Evolutionary conservation across 768 basidiomycete species (phyloP).

Genomic region (Piloderma croceum): DNA sequence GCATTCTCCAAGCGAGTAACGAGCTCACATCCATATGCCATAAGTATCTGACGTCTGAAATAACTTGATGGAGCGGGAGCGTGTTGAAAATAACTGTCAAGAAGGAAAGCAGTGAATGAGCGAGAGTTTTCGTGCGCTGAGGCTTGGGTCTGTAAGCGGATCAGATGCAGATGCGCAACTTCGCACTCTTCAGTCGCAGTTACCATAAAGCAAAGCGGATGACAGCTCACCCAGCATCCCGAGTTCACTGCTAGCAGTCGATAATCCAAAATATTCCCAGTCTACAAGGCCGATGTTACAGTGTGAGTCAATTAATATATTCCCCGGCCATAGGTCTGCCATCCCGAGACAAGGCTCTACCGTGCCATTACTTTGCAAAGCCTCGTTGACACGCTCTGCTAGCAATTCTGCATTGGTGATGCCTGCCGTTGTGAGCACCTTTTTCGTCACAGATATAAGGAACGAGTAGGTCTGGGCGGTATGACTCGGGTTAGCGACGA

Average conservation of each 20-base stretch:
- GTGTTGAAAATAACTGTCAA: conserved; percentile 10
- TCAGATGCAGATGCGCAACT: conserved; percentile 29
- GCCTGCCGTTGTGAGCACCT: conserved; percentile 4
- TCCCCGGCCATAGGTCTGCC: conserved; percentile 31
- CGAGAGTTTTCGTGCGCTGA: conserved; percentile 10
- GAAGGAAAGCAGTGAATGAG: conserved; percentile 16
- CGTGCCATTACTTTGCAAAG: conserved; percentile 9
- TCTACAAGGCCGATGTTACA: conserved; percentile 24
- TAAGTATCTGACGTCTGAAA: conserved; percentile 18
- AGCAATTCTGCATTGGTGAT: conserved; percentile 15
- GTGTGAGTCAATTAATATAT: conserved; percentile 21
- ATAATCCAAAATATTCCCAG: conserved; percentile 31
- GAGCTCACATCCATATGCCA: conserved; percentile 26
- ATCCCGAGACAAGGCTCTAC: conserved; percentile 22
- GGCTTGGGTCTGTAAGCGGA: conserved; percentile 13
- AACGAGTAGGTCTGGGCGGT: conserved; percentile 10
- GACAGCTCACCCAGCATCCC: conserved; percentile 29
- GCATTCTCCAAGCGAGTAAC: conserved; percentile 22
- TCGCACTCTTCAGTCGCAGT: background rate
- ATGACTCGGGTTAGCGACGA: conserved; percentile 5
- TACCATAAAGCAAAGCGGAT: background rate
- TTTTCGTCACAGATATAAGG: conserved; percentile 9
- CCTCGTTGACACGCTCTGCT: conserved; percentile 5
- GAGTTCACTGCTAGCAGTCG: conserved; percentile 24
- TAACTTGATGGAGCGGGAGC: conserved; percentile 7